phyloP scores from a whole-genome alignment of 2,329 filamentous ascomycete genomes.

The Epicoccum nigrum region DNA sequence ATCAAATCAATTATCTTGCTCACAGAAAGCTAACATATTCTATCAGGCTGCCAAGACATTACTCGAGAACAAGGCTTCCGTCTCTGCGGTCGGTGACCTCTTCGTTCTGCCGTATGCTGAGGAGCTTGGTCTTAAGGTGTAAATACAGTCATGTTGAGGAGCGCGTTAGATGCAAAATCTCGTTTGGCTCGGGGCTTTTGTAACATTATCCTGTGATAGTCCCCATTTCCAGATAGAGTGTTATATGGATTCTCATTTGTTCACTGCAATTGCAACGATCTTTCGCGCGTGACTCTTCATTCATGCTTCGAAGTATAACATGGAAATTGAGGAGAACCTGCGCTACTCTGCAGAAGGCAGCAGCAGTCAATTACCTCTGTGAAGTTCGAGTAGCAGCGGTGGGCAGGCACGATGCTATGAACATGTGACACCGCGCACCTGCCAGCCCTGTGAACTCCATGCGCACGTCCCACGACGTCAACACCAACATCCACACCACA shows the following conservation, averaged over 20 bases:
- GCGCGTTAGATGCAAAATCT: conserved; percentile 39
- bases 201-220: conserved; percentile 52
- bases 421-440: conserved; percentile 29
- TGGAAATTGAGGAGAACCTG: no score
- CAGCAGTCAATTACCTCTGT: neutral
- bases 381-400: neutral
- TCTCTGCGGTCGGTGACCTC: conserved; percentile 89
- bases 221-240: conserved; percentile 49
- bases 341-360: no score
- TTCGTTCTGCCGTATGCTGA: conserved; percentile 89
- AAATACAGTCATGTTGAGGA: conserved; percentile 56
- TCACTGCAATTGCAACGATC: neutral
- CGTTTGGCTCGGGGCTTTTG: conserved; percentile 42
- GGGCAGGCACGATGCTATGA: neutral
- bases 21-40: conserved; percentile 26
- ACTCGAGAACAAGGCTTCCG: conserved; percentile 85
- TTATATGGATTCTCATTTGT: conserved; percentile 38
- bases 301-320: no score
- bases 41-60: conserved; percentile 83
- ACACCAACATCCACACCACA: conserved; percentile 10
- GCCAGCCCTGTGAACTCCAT: neutral
- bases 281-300: no score
- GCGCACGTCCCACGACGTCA: conserved; percentile 18
- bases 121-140: conserved; percentile 93
- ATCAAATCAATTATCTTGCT: neutral